A percentile compares a stretch with the other conserved stretches of the same genome.
phyloP scores from a whole-genome alignment of 1,139 yeast genomes.

The Taphrina communis region DNA sequence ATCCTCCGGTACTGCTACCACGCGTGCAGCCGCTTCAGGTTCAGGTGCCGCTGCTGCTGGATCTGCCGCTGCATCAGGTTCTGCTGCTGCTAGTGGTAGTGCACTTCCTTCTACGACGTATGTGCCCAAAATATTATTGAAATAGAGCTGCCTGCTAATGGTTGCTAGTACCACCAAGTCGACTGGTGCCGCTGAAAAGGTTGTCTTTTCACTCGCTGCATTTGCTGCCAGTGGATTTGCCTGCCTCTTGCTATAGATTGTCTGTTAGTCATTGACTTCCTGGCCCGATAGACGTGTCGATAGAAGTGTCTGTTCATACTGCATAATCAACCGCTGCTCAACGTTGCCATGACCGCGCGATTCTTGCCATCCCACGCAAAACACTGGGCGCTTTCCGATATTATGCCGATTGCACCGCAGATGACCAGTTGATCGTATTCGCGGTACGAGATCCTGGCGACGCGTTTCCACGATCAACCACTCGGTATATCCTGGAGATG shows the following conservation, averaged over 20 bases:
- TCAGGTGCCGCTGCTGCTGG: slow-evolving; percentile 25
- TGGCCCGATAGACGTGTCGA: neutral
- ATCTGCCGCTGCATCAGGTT: slow-evolving; percentile 21
- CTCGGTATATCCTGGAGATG: too few relatives aligned
- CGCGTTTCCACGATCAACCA: neutral
- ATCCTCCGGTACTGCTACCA: slow-evolving; percentile 18
- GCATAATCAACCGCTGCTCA: neutral
- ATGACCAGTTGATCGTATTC: too few relatives aligned
- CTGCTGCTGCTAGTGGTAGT: slow-evolving; percentile 18
- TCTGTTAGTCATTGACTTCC: too few relatives aligned
- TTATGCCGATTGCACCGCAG: too few relatives aligned
- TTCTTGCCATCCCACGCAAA: too few relatives aligned
- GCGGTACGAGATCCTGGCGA: neutral
- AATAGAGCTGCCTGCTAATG: neutral
- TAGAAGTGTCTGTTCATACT: neutral
- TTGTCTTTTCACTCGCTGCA: neutral
- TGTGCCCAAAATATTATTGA: neutral
- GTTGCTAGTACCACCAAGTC: slow-evolving; percentile 3
- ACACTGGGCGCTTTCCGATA: too few relatives aligned
- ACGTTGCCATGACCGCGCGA: neutral
- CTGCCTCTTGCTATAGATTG: neutral
- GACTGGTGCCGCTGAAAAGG: slow-evolving; percentile 17
- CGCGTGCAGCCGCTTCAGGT: slow-evolving; percentile 31
- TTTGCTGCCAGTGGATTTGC: neutral
- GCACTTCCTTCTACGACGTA: neutral